Evolutionary conservation across 257 asterid species (phyloP), one percentile per base, ranked within the genome.

Genomic region (Solanum medicagineum): DNA sequence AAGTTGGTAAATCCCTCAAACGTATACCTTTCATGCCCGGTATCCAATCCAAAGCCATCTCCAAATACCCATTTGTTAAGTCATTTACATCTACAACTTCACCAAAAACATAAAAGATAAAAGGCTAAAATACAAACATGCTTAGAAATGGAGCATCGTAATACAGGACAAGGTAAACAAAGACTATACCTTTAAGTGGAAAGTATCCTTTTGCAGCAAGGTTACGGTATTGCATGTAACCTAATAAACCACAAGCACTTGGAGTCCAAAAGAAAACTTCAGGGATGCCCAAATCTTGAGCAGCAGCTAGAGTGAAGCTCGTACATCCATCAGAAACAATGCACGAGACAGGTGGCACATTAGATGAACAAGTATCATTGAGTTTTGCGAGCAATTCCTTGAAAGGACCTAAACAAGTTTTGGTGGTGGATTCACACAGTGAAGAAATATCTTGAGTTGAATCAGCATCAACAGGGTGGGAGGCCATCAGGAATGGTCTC

Each of bases 21-120:
- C 92, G 88, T 53, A 92, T 60, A 15, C 81, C 91, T 51, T 88
- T 57, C 90, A 92, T 47, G 40, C 88, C 87, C 0, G 88, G 94
- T 17, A 92, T 83, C 85, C 88, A 89, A 17, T 89, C 91, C 4
- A 91, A 15, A 7, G 77, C 69, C 0, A 77, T 89, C 6, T 93
- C 94, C 57, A 93, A 81, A 81, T 92, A 88, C 2, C 93, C 97
- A 59, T 90, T 90, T 17, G 88, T 87, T 45, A 92, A 62, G 80
- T 80, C 84, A 49, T 69, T 87, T 16, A 47, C 80, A 71, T 92
- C 94, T 93, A 88, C 82, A 51, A 7, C 22, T 14, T 36, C 82
- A 14, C 22, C 19, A 75, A 16, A 16, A 68, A 5, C 60, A 68
- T 65, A 40, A 17, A 69, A 49, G 16, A 51, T 51, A 62, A 77